phyloP scores from a whole-genome alignment of 371 early-diverging fungal species.

The Parasitella parasitica region DNA sequence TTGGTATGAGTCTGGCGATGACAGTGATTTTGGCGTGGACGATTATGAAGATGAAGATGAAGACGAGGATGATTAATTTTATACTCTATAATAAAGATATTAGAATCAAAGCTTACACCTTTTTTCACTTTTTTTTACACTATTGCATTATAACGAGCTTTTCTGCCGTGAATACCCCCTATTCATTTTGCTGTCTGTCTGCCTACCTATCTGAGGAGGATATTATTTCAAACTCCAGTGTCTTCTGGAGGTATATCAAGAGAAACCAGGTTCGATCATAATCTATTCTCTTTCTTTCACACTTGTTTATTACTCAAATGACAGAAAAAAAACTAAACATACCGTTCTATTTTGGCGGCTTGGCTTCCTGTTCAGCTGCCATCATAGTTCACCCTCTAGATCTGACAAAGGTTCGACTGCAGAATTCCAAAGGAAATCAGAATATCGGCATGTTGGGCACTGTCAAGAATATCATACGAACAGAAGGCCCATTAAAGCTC shows the following conservation, averaged over 20 bases:
- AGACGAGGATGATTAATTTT: constrained; percentile 13
- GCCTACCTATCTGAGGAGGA: no score
- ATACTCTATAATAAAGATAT: background rate
- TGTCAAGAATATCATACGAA: constrained; percentile 29
- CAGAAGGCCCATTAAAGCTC: constrained; percentile 46
- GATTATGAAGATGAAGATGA: constrained; percentile 41
- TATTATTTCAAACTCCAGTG: no score
- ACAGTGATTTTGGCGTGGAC: constrained; percentile 49
- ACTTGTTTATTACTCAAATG: background rate
- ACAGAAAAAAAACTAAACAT: constrained; percentile 12
- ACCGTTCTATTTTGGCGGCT: constrained; percentile 58
- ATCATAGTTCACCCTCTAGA: constrained; percentile 71
- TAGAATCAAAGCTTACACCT: background rate
- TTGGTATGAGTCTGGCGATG: constrained; percentile 59
- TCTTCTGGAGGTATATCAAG: no score
- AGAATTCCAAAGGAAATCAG: constrained; percentile 45
- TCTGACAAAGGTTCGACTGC: constrained; percentile 69
- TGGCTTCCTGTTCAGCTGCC: constrained; percentile 61
- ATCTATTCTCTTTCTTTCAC: background rate
- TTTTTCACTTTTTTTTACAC: background rate
- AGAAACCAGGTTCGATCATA: no score
- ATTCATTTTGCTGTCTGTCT: no score
- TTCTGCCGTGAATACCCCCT: background rate
- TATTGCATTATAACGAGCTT: background rate
- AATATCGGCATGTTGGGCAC: constrained; percentile 40